Conservation (phyloP, 306 rosid genomes). For the Vigna angularis region DNA sequence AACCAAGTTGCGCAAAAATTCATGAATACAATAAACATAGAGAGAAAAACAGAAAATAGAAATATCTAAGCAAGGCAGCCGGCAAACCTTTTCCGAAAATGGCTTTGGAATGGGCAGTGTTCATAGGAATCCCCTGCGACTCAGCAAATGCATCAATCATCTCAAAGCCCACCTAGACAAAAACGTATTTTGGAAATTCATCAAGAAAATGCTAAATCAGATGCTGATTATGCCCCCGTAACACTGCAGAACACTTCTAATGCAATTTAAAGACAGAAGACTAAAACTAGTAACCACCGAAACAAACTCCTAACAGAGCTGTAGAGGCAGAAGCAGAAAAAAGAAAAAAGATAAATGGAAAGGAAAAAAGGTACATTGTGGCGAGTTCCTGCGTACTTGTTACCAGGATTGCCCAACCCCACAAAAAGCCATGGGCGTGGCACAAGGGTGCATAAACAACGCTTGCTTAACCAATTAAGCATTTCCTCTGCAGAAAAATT, state of each 20-base stretch:
- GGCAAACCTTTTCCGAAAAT: slow-evolving; percentile 73
- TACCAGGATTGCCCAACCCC: slow-evolving; percentile 93
- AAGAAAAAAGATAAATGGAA: not conserved
- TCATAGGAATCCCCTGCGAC: slow-evolving; percentile 70
- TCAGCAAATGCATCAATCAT: slow-evolving; percentile 86
- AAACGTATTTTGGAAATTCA: slow-evolving; percentile 5
- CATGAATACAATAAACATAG: slow-evolving; percentile 35
- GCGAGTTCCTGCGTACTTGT: slow-evolving; percentile 79
- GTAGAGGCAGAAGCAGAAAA: not conserved
- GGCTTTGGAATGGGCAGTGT: slow-evolving; percentile 77
- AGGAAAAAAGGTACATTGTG: slow-evolving; percentile 67
- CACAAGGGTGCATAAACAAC: slow-evolving; percentile 57
- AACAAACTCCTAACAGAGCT: not conserved
- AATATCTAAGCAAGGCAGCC: slow-evolving; percentile 9
- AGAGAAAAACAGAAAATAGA: slow-evolving; percentile 5
- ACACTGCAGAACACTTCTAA: not conserved
- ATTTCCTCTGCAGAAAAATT: slow-evolving; percentile 39
- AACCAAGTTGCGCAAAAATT: slow-evolving; percentile 38
- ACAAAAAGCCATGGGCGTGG: slow-evolving; percentile 82
- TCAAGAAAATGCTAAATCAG: slow-evolving; percentile 18
- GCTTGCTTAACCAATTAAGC: slow-evolving; percentile 59
- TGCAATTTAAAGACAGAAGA: not conserved
- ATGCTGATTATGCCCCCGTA: not conserved
- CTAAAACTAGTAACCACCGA: not conserved
- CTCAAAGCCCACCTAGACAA: slow-evolving; percentile 79